These are phyloP conservation scores for Nannizzia gypsea DNA, from an alignment of 2,329 filamentous ascomycete genomes.

Conservation along the genomic window DNA sequence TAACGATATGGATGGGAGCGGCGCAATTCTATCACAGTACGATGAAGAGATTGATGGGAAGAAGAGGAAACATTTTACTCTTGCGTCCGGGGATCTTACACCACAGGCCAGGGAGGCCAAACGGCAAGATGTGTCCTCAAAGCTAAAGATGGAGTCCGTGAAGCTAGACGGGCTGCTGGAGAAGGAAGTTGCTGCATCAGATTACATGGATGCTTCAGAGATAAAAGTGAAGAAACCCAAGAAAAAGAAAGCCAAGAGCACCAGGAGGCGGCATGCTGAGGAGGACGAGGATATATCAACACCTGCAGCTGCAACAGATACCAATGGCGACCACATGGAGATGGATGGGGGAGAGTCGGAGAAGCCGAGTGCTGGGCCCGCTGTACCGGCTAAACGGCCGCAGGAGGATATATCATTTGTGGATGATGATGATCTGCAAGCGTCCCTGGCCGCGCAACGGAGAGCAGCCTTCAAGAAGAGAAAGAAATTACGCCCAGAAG, in stretches of 20 bases:
- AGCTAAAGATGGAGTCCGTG: constrained; percentile 56
- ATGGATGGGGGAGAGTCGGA: constrained; percentile 47
- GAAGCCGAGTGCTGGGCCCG: constrained; percentile 17
- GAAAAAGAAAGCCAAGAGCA: constrained; percentile 67
- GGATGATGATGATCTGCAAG: constrained; percentile 88
- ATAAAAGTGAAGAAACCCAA: constrained; percentile 92
- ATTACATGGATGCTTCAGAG: constrained; percentile 77
- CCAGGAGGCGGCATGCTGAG: constrained; percentile 53
- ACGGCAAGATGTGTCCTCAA: constrained; percentile 44
- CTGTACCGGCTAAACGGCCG: constrained; percentile 49
- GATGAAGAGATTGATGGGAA: constrained; percentile 91
- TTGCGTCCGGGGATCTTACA: constrained; percentile 64
- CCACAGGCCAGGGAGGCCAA: constrained; percentile 50
- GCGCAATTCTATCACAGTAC: constrained; percentile 72
- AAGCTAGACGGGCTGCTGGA: constrained; percentile 56
- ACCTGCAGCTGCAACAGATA: constrained; percentile 12
- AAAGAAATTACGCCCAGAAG: constrained; percentile 74
- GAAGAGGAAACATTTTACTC: constrained; percentile 74
- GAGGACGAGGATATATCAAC: constrained; percentile 42
- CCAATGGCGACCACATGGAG: constrained; percentile 55
- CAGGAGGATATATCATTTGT: constrained; percentile 58
- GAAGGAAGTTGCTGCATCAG: constrained; percentile 57
- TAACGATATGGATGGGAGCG: constrained; percentile 54
- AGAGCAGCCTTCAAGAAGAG: constrained; percentile 79
- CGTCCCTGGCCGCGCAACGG: constrained; percentile 70